Conservation (phyloP, 345 rosid species). For the Syzygium jambos region DNA sequence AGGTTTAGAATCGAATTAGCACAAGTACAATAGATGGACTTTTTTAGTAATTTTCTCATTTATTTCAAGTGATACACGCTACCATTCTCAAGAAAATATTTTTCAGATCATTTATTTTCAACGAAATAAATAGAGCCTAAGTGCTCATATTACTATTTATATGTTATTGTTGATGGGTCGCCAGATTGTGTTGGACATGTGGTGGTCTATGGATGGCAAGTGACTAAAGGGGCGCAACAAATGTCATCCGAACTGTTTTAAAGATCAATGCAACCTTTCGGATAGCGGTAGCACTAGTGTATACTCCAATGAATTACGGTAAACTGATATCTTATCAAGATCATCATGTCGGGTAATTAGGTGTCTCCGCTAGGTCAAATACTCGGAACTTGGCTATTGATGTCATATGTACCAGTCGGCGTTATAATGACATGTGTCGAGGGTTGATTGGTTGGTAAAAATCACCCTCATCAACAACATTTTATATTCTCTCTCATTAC, state of each 20-base stretch:
- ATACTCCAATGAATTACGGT: neutral
- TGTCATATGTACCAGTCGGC: rapidly evolving
- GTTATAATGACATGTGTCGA: neutral
- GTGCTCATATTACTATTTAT: neutral
- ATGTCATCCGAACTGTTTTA: neutral
- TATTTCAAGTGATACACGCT: no score
- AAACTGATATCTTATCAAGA: neutral
- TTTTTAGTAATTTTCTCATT: no score
- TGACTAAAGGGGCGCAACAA: neutral
- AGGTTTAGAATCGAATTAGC: no score
- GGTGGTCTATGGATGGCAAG: neutral
- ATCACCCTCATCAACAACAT: neutral
- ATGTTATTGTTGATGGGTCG: neutral
- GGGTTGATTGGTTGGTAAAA: neutral
- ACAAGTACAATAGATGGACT: no score
- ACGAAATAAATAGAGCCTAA: neutral
- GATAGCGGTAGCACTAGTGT: neutral
- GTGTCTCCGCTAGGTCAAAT: neutral
- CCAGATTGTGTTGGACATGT: neutral
- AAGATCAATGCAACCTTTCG: neutral
- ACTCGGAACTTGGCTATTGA: neutral
- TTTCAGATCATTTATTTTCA: no score
- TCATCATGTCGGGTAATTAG: rapidly evolving
- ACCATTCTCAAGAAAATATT: no score
- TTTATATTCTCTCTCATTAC: neutral